Evolutionary conservation across 2,329 filamentous ascomycete genomes (phyloP).

Genomic region (Alternaria arbusti): DNA sequence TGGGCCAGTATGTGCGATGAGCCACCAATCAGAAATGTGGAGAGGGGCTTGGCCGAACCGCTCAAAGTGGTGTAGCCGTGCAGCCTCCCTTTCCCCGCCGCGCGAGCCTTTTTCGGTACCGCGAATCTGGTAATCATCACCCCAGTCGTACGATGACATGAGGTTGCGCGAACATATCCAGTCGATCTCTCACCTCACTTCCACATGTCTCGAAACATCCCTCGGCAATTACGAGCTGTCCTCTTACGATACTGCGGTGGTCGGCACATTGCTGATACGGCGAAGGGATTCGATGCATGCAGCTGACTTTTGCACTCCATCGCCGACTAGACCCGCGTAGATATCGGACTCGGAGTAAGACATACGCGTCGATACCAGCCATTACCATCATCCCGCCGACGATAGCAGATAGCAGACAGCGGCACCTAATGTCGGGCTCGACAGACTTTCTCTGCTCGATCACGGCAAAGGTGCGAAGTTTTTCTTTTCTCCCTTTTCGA

Average conservation of each 20-base stretch:
- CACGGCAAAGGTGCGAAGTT: neutral
- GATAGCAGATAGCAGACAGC: constrained; percentile 6
- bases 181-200: neutral
- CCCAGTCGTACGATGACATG: neutral
- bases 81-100: constrained; percentile 8
- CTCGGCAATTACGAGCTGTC: neutral
- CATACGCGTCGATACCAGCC: neutral
- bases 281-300: neutral
- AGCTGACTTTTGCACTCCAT: neutral
- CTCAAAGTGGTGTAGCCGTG: neutral
- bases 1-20: neutral
- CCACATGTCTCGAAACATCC: neutral
- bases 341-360: neutral
- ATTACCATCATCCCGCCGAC: neutral
- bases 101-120: constrained; percentile 4
- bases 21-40: neutral
- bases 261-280: neutral
- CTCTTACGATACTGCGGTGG: neutral
- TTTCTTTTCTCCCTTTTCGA: neutral
- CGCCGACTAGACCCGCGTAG: neutral
- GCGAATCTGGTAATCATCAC: neutral
- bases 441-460: neutral
- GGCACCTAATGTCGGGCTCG: neutral
- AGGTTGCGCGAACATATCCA: neutral
- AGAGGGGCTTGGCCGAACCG: neutral